phyloP scores from a whole-genome alignment of 2,329 filamentous ascomycete species.

The Celoporthe dispersa region DNA sequence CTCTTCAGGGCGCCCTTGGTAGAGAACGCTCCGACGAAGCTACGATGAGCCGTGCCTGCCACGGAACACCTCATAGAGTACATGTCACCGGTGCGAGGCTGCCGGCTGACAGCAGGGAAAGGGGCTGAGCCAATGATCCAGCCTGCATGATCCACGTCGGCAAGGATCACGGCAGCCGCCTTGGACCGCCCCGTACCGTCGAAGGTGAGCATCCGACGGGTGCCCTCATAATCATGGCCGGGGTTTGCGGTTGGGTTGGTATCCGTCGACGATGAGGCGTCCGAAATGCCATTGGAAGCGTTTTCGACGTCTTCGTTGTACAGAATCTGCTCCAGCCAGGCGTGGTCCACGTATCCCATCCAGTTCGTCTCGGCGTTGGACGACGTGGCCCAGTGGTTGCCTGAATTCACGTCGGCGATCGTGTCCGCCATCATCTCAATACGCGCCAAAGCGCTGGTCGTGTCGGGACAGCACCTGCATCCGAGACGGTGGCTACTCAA shows the following conservation, averaged over 20 bases:
- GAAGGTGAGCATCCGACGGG: neutral
- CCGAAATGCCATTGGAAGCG: neutral
- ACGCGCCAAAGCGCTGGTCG: neutral
- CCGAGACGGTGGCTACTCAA: constrained; percentile 11
- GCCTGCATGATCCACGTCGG: constrained; percentile 8
- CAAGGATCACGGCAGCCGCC: constrained; percentile 20
- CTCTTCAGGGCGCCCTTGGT: constrained; percentile 13
- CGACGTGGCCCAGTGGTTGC: constrained; percentile 16
- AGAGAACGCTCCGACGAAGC: constrained; percentile 16
- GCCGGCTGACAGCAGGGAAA: constrained; percentile 9
- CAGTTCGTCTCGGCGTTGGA: neutral
- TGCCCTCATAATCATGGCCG: neutral
- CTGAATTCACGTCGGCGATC: constrained; percentile 11
- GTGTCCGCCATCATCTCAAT: constrained; percentile 23
- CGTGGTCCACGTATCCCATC: constrained; percentile 16
- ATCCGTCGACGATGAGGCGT: neutral
- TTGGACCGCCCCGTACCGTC: neutral
- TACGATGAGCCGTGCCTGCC: neutral
- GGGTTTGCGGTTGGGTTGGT: neutral
- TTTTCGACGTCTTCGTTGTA: neutral
- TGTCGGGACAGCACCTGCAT: constrained; percentile 11
- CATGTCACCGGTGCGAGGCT: constrained; percentile 18
- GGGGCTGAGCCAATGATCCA: constrained; percentile 20
- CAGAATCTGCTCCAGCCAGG: constrained; percentile 14
- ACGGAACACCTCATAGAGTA: neutral